Evolutionary conservation across 2,329 filamentous ascomycete species (phyloP).

Genomic region (Dothiorella sarmentorum): DNA sequence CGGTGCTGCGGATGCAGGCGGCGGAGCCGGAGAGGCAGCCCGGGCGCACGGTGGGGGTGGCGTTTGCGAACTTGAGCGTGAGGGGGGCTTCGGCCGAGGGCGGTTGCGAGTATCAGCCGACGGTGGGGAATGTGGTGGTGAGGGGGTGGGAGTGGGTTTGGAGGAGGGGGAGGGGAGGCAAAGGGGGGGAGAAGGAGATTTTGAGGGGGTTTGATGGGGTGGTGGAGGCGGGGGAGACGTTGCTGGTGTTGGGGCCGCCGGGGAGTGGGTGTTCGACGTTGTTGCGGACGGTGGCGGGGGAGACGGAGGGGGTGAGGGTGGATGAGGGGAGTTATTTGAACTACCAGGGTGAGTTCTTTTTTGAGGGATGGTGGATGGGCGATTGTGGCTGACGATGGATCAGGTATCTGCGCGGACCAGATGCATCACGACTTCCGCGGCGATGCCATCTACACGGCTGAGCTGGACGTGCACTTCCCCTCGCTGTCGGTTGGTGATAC

Average conservation of each 20-base stretch:
- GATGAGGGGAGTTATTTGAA: constrained; percentile 71
- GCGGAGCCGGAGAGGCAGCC: not conserved
- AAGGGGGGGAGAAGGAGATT: not conserved
- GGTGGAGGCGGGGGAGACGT: constrained; percentile 69
- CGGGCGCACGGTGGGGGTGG: constrained; percentile 4
- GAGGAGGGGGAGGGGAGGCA: constrained; percentile 47
- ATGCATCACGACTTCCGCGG: constrained; percentile 78
- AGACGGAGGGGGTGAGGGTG: constrained; percentile 75
- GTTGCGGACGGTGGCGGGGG: constrained; percentile 78
- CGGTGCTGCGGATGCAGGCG: not conserved
- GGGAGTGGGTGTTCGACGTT: constrained; percentile 74
- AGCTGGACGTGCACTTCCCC: constrained; percentile 79
- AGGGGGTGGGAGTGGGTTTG: not conserved
- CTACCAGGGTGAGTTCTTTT: constrained; percentile 62
- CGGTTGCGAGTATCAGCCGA: not conserved
- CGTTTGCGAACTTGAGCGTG: constrained; percentile 12
- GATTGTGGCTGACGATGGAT: not conserved
- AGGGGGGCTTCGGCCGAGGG: not conserved
- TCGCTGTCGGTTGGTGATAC: constrained; percentile 75
- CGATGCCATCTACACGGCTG: constrained; percentile 82
- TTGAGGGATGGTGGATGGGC: not conserved
- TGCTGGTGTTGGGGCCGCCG: constrained; percentile 70
- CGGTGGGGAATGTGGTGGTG: not conserved
- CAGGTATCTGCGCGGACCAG: constrained; percentile 63
- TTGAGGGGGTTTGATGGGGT: constrained; percentile 65